phyloP scores from a whole-genome alignment of 495 filamentous ascomycete species.

The Aspergillus kassunensis region DNA sequence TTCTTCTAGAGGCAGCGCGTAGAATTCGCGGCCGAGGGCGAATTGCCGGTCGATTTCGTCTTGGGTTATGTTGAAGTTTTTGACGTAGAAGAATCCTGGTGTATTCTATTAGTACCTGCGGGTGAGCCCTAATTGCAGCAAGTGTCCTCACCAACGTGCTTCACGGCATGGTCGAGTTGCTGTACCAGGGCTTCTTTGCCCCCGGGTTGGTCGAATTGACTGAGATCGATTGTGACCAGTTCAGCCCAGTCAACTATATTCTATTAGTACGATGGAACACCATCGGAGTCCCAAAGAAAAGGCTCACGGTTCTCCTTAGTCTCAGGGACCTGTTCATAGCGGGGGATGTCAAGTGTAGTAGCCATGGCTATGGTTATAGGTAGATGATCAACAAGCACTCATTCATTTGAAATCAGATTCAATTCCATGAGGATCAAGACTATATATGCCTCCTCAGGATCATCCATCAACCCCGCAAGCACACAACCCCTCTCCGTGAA shows the following conservation, averaged over 20 bases:
- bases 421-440: background rate
- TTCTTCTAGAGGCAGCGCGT: conserved; percentile 52
- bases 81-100: conserved; percentile 54
- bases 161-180: conserved; percentile 55
- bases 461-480: background rate
- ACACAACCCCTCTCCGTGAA: background rate
- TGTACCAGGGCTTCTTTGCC: conserved; percentile 52
- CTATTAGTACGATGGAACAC: background rate
- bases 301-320: conserved; percentile 43
- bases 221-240: conserved; percentile 52
- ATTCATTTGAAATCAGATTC: too few relatives aligned
- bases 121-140: background rate
- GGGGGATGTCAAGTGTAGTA: conserved; percentile 14
- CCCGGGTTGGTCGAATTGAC: conserved; percentile 45
- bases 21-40: conserved; percentile 50
- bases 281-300: background rate
- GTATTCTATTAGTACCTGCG: conserved; percentile 20
- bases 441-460: background rate
- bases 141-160: conserved; percentile 41
- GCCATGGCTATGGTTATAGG: background rate
- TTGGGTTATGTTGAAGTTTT: conserved; percentile 50
- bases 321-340: conserved; percentile 46
- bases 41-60: conserved; percentile 56
- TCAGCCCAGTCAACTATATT: conserved; percentile 31
- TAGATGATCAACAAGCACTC: background rate